Evolutionary conservation across 805 yeast genomes (phyloP), one percentile per base, ranked within the genome.

Genomic region (Helenozyma baotianmanensis): DNA sequence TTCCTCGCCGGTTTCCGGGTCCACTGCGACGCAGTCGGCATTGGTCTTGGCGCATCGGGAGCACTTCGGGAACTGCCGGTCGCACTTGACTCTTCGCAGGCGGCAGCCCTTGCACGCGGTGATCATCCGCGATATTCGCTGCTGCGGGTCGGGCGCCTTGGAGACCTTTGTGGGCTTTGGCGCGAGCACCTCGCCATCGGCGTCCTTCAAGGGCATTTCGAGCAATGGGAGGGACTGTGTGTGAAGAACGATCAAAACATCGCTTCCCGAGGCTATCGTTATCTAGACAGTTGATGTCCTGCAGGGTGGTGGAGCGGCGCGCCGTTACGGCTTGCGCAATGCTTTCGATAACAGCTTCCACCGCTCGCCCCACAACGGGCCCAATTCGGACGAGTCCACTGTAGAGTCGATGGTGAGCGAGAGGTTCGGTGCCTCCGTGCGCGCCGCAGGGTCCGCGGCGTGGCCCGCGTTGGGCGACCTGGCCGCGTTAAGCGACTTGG

Each of bases 61-160:
- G 28, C 50, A 46, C n/a, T 33, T 32, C 11, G 50, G 50, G 10
- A 44, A 30, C 19, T 25, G 21, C 29, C 35, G 37, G 30, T 46
- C 50, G 32, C 50, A 45, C 27, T 35, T 42, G 24, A 46, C 32
- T 17, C 41, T 33, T 24, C 33, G 33, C 19, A 26, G 25, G 16
- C 51, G 34, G 25, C 51, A 45, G 9, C 45, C 29, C 23, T 27
- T 21, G 16, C 51, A 47, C 21, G 45, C 48, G 6, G 48, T 43
- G 15, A 45, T 42, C 11, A 37, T 29, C 13, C 49, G 23, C 9
- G 35, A 18, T 12, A 40, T 31, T 12, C 39, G 29, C 16, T 15
- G 14, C 8, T 10, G 10, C 8, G 7, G 4, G 9, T 13, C 14
- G 4, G 14, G 13, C 16, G 16, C 15, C 26, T 17, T 17, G 19